Conservation (phyloP, 805 yeast species). For the Lachancea mirantina region DNA sequence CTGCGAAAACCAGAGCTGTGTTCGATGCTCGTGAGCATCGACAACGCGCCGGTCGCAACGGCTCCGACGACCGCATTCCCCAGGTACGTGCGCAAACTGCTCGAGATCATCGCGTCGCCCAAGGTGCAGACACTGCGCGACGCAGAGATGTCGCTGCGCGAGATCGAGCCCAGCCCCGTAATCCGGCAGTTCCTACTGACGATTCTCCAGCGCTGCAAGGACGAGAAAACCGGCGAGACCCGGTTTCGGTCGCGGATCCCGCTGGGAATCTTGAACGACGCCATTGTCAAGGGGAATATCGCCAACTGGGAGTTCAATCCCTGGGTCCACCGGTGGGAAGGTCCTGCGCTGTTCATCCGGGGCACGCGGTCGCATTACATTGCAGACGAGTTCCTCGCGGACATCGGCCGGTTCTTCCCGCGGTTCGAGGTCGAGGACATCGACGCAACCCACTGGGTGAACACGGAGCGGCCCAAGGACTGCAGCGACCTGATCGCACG, state of each 20-base stretch:
- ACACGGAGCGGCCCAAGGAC: constrained; percentile 76
- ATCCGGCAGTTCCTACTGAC: constrained; percentile 69
- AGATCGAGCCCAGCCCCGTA: constrained; percentile 52
- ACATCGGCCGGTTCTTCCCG: constrained; percentile 74
- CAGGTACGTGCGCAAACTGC: constrained; percentile 56
- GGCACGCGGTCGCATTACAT: constrained; percentile 73
- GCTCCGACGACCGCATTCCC: constrained; percentile 54
- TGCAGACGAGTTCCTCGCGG: constrained; percentile 71
- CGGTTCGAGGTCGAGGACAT: constrained; percentile 64
- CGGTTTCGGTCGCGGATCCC: constrained; percentile 47
- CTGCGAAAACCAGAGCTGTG: constrained; percentile 58
- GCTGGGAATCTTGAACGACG: constrained; percentile 55
- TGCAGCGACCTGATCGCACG: constrained; percentile 57
- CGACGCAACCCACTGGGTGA: constrained; percentile 90
- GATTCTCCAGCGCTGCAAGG: constrained; percentile 31
- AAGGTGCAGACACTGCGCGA: constrained; percentile 48
- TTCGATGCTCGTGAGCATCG: constrained; percentile 65
- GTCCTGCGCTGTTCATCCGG: constrained; percentile 72
- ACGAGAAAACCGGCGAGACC: constrained; percentile 19
- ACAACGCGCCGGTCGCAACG: constrained; percentile 78
- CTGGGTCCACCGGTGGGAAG: constrained; percentile 46
- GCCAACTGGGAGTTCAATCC: constrained; percentile 73
- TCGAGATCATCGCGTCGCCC: constrained; percentile 45
- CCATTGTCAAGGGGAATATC: constrained; percentile 57
- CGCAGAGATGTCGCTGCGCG: constrained; percentile 55